phyloP scores from a whole-genome alignment of 352 stramenopile species.

The Globisporangium takayamanum region DNA sequence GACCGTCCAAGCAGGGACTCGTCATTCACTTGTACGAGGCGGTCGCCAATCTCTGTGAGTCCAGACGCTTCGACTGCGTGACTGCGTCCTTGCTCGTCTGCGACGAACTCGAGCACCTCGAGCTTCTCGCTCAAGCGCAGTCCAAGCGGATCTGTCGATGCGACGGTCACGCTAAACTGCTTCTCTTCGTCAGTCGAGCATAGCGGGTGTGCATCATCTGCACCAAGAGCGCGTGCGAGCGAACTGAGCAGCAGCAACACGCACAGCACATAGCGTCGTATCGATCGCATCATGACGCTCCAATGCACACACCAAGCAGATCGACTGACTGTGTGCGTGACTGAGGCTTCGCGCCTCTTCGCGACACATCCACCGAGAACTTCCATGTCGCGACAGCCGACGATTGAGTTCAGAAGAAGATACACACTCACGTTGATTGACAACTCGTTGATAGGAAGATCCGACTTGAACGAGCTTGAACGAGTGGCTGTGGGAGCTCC shows the following conservation, averaged over 20 bases:
- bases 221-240: too few relatives aligned
- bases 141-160: constrained; percentile 37
- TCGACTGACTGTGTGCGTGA: too few relatives aligned
- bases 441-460: background rate
- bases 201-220: background rate
- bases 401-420: too few relatives aligned
- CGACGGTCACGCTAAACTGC: constrained; percentile 42
- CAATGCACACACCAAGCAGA: background rate
- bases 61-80: constrained; percentile 54
- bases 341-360: too few relatives aligned
- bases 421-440: too few relatives aligned
- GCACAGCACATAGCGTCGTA: background rate
- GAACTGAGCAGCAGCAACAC: background rate
- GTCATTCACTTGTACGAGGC: constrained; percentile 52
- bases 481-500: constrained; percentile 1
- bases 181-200: constrained; percentile 23
- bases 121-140: constrained; percentile 55
- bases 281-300: background rate
- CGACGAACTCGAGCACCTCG: constrained; percentile 59
- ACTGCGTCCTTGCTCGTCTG: constrained; percentile 41
- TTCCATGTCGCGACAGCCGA: too few relatives aligned
- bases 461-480: background rate
- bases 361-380: too few relatives aligned
- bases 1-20: constrained; percentile 24
- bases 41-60: constrained; percentile 63